Base-by-base conservation (phyloP, 2,329 filamentous ascomycete genomes). In the Chaetoscypha palmicola region DNA sequence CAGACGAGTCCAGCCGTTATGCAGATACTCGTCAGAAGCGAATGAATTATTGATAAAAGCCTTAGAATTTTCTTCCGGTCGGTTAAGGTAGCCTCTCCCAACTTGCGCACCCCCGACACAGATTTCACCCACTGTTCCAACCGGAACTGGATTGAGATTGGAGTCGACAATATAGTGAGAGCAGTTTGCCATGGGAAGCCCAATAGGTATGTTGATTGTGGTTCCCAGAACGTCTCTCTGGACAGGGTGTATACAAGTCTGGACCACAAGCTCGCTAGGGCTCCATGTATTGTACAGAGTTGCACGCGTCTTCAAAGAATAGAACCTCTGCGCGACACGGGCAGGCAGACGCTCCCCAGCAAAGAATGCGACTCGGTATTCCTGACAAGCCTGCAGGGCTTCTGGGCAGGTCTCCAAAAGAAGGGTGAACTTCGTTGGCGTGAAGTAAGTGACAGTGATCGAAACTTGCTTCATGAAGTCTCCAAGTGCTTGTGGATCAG, bases 51-150 rank as follows among this genome's bases (percentile, higher is more conserved):
- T 63, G 35, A 83, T 72, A 48, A 83, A 83, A 0, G 69, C 70
- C 20, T 69, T 68, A 2, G 66, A 67, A 0, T 79, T 82, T 61
- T 77, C 79, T 38, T 70, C 68, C 0, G 68, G 66, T 41, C 80
- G 73, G 39, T 72, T 72, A n/a, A 81, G 62, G 46, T 83, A 83
- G 20, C 77, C 77, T 21, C 73, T 64, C 4, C 76, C 77, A 2
- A 83, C 73, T 11, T 76, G 70, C 1, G 76, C 75, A 0, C 75
- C 75, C 48, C 54, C 53, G 10, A 57, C 23, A 9, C 54, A 19
- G 14, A 57, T 22, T 31, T 57, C 54, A 16, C 54, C 54, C 9
- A 57, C 37, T 3, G 41, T 40, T 8, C 51, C 53, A 9, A 55
- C n/a, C n/a, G n/a, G n/a, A n/a, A n/a, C n/a, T n/a, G n/a, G n/a